Conservation (phyloP, 768 basidiomycete genomes). For the Rhizopogon rudus region DNA sequence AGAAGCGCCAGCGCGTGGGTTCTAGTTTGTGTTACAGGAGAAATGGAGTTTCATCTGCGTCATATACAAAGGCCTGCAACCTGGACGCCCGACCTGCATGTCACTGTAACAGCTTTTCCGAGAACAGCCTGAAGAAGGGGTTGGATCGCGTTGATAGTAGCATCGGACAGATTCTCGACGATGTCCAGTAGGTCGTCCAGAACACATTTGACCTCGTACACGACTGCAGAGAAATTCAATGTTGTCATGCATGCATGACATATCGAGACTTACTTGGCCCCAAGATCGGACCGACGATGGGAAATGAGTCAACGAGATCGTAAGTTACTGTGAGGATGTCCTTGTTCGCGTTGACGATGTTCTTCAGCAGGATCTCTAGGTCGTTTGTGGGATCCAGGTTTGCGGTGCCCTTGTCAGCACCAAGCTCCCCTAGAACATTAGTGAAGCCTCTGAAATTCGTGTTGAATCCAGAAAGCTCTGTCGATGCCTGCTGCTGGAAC, state of each 20-base stretch:
- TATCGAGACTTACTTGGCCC: conserved; percentile 45
- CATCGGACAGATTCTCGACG: conserved; percentile 46
- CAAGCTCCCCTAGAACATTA: conserved; percentile 21
- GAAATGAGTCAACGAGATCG: conserved; percentile 33
- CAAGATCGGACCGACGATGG: conserved; percentile 44
- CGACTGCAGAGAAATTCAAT: conserved; percentile 31
- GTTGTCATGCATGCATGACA: neutral
- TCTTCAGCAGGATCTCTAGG: conserved; percentile 46
- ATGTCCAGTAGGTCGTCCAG: conserved; percentile 46
- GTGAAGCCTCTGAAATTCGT: conserved; percentile 27
- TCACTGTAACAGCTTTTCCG: conserved; percentile 12
- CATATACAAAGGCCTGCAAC: conserved; percentile 14
- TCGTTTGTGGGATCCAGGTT: conserved; percentile 41
- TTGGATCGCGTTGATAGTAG: conserved; percentile 34
- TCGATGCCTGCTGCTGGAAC: conserved; percentile 34
- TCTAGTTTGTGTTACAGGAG: conserved; percentile 22
- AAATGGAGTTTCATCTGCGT: conserved; percentile 18
- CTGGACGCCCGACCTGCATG: conserved; percentile 20
- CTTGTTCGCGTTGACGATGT: conserved; percentile 46
- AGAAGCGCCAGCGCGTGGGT: conserved; percentile 13
- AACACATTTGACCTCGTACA: conserved; percentile 58
- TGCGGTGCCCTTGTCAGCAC: conserved; percentile 42
- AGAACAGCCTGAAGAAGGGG: conserved; percentile 29
- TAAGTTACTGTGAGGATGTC: conserved; percentile 30
- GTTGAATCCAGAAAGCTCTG: conserved; percentile 32